Percentiles rank a stretch among this genome's conserved stretches.
Conservation (phyloP, 2,329 filamentous ascomycete species). For the Rutstroemia sp. region DNA sequence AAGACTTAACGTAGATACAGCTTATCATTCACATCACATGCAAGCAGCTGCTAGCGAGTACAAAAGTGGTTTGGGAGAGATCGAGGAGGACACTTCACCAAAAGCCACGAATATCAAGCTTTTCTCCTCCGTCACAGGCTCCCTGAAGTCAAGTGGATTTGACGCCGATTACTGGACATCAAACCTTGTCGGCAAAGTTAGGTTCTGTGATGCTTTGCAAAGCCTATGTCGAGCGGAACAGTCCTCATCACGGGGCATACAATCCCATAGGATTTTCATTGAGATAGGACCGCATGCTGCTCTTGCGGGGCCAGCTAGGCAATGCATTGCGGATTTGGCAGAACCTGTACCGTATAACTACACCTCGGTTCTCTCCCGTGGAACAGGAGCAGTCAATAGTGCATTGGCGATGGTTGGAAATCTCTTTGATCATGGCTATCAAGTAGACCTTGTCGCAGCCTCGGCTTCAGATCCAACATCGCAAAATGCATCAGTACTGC, state of each 20-base stretch:
- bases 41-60: conserved; percentile 20
- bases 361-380: conserved; percentile 7
- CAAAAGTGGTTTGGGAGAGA: background rate
- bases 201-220: conserved; percentile 10
- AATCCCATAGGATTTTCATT: background rate
- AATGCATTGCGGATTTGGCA: conserved; percentile 9
- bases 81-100: background rate
- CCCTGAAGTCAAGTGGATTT: conserved; percentile 17
- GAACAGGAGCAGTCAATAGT: conserved; percentile 8
- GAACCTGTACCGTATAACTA: conserved; percentile 32
- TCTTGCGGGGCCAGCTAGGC: conserved; percentile 14
- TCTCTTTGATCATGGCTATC: conserved; percentile 11
- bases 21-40: conserved; percentile 29
- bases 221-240: background rate
- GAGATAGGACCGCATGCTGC: conserved; percentile 17
- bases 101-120: background rate
- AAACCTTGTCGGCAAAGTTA: conserved; percentile 38
- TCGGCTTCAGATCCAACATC: conserved; percentile 34
- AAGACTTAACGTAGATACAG: conserved; percentile 16
- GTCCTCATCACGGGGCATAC: background rate
- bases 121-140: background rate
- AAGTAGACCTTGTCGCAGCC: conserved; percentile 38
- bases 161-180: conserved; percentile 35
- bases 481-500: background rate
- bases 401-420: conserved; percentile 8